A percentile compares a stretch with the other conserved stretches of the same genome.
phyloP scores from a whole-genome alignment of 2,329 filamentous ascomycete species.

The Sporothrix inflata region DNA sequence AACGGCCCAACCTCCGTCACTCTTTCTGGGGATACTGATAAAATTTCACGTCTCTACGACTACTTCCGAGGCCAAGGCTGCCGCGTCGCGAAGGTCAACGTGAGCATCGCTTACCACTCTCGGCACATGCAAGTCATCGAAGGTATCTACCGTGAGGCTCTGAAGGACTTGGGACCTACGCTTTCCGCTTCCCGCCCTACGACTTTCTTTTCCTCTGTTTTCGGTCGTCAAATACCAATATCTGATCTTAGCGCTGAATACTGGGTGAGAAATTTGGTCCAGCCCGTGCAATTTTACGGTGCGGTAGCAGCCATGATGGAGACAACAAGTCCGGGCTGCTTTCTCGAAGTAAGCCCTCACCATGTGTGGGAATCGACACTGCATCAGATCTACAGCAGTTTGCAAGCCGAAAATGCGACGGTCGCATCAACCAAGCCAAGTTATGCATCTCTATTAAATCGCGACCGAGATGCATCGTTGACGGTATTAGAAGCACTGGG shows the following conservation, averaged over 20 bases:
- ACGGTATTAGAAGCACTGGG: slow-evolving; percentile 30
- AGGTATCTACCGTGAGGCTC: slow-evolving; percentile 31
- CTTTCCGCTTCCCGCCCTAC: background rate
- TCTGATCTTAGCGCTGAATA: slow-evolving; percentile 35
- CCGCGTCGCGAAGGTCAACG: slow-evolving; percentile 32
- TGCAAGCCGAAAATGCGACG: background rate
- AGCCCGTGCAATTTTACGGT: slow-evolving; percentile 41
- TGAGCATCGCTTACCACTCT: slow-evolving; percentile 40
- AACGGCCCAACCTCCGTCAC: slow-evolving; percentile 46
- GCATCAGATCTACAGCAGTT: slow-evolving; percentile 22
- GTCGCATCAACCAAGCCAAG: background rate
- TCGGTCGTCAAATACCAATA: slow-evolving; percentile 27
- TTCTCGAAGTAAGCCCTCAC: slow-evolving; percentile 35
- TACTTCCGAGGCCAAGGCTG: slow-evolving; percentile 29
- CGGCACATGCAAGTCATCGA: slow-evolving; percentile 37
- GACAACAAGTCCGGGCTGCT: slow-evolving; percentile 21
- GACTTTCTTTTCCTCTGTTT: slow-evolving; percentile 36
- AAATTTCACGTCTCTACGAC: slow-evolving; percentile 26
- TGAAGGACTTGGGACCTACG: slow-evolving; percentile 20
- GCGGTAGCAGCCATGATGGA: slow-evolving; percentile 35
- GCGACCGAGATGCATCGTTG: slow-evolving; percentile 22
- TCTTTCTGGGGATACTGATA: slow-evolving; percentile 38
- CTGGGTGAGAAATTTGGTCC: slow-evolving; percentile 45
- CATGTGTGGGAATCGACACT: slow-evolving; percentile 32
- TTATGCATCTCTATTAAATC: slow-evolving; percentile 31